Base-by-base conservation (phyloP, 352 stramenopile species). In the Pelagophyceae sp. region DNA sequence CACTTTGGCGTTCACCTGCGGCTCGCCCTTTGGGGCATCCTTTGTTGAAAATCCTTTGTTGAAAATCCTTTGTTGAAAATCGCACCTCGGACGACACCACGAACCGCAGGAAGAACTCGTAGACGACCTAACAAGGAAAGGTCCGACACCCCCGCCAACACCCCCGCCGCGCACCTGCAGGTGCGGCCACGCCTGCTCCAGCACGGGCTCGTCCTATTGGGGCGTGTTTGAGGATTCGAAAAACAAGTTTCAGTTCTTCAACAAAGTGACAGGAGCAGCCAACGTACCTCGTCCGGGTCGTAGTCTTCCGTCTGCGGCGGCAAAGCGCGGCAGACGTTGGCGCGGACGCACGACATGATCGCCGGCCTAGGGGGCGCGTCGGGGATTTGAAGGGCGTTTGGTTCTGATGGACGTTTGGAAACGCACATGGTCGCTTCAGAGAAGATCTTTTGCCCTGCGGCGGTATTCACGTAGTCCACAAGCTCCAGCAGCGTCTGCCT, bases 71-170 rank as follows among this genome's bases (percentile, higher is more conserved):
- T n/a, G n/a, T n/a, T n/a, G n/a, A n/a, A n/a, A n/a, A n/a, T n/a
- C n/a, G n/a, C n/a, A n/a, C n/a, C n/a, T 98, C 94, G n/a, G 88
- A 87, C 40, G 87, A 96, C 15, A 98, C 90, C 76, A 99, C 96
- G 83, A 99, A 98, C 64, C 95, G 91, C 72, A 99, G 86, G 80
- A 99, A 97, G 81, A 99, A 98, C 83, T 99, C 96, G 85, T 99
- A 99, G 32, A 98, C 95, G 63, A n/a, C n/a, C n/a, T n/a, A n/a
- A n/a, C n/a, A n/a, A n/a, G n/a, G n/a, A n/a, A n/a, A n/a, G n/a
- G n/a, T n/a, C n/a, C n/a, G n/a, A n/a, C n/a, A n/a, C n/a, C n/a
- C n/a, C n/a, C n/a, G n/a, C n/a, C n/a, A n/a, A n/a, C n/a, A n/a
- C n/a, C n/a, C n/a, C n/a, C n/a, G n/a, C n/a, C n/a, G n/a, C n/a